Conservation (phyloP, 179 eudicot species). For the Beta corolliflora region DNA sequence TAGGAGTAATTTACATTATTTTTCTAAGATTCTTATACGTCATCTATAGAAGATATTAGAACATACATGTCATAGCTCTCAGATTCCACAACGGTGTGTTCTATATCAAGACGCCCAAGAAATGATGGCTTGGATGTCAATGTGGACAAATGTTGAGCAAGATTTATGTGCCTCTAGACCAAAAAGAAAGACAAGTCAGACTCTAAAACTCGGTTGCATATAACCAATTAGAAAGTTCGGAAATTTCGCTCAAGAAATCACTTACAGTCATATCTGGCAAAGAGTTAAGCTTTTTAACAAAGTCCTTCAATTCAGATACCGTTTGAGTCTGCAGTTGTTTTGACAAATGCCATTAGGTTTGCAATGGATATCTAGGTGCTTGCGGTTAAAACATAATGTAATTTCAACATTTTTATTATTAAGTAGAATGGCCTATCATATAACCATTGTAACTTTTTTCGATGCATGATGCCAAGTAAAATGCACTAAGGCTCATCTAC, state of each 20-base stretch:
- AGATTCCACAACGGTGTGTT: constrained; percentile 90
- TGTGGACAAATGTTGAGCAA: constrained; percentile 90
- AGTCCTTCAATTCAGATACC: constrained; percentile 96
- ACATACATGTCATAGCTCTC: constrained; percentile 94
- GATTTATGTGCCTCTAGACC: constrained; percentile 94
- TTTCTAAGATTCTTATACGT: too few relatives aligned
- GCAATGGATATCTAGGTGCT: constrained; percentile 1
- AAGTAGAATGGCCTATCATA: neutral
- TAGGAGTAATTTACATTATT: neutral
- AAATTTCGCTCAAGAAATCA: constrained; percentile 21
- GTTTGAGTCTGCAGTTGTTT: constrained; percentile 65
- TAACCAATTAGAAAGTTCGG: constrained; percentile 11
- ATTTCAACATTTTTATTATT: neutral
- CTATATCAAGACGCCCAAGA: constrained; percentile 93
- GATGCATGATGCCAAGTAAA: neutral
- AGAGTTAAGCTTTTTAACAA: constrained; percentile 95
- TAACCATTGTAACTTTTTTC: neutral
- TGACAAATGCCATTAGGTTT: constrained; percentile 17
- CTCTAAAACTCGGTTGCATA: constrained; percentile 12
- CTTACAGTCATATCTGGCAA: constrained; percentile 99
- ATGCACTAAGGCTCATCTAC: neutral
- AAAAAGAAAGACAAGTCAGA: constrained; percentile 26
- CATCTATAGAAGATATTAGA: constrained; percentile 15
- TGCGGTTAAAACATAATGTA: neutral
- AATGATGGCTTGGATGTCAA: constrained; percentile 89